A percentile compares a stretch with the other conserved stretches of the same genome.
Evolutionary conservation across 768 basidiomycete species (phyloP).

Genomic region (Auriscalpium orientale): DNA sequence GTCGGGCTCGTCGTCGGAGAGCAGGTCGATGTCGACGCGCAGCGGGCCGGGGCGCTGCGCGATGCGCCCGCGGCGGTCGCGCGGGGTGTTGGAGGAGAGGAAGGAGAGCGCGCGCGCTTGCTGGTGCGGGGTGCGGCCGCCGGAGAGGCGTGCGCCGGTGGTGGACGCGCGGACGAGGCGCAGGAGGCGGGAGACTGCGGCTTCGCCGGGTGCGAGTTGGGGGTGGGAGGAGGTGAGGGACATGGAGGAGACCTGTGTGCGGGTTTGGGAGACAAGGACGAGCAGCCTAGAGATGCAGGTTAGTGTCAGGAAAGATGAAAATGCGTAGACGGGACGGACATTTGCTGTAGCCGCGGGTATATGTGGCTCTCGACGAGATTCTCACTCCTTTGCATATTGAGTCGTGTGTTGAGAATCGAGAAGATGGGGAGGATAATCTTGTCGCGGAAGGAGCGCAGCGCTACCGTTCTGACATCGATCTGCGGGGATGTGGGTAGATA

Average conservation of each 20-base stretch:
- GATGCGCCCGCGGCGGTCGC: conserved; percentile 74
- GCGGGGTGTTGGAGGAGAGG: conserved; percentile 62
- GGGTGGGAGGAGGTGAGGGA: conserved; percentile 49
- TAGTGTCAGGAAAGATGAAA: conserved; percentile 3
- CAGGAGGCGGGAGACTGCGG: conserved; percentile 60
- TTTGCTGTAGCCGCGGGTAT: conserved; percentile 72
- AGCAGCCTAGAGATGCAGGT: conserved; percentile 44
- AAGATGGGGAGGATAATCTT: conserved; percentile 64
- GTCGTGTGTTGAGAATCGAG: conserved; percentile 44
- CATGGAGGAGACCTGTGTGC: conserved; percentile 49
- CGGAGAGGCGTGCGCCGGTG: conserved; percentile 18
- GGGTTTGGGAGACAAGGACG: conserved; percentile 63
- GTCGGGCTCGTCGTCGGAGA: conserved; percentile 20
- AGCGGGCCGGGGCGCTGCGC: conserved; percentile 33
- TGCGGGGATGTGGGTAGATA: conserved; percentile 31
- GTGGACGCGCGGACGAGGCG: conserved; percentile 50
- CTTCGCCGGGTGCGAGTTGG: conserved; percentile 55
- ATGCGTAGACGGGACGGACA: conserved; percentile 35
- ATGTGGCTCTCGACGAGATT: conserved; percentile 44
- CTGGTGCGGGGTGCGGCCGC: conserved; percentile 13
- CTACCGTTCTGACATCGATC: conserved; percentile 79
- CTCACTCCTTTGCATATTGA: conserved; percentile 52
- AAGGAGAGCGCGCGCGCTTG: conserved; percentile 52
- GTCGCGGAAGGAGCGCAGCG: conserved; percentile 74
- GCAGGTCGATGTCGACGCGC: conserved; percentile 6